Base-by-base conservation (phyloP, 768 basidiomycete species). In the Boletus sp. region DNA sequence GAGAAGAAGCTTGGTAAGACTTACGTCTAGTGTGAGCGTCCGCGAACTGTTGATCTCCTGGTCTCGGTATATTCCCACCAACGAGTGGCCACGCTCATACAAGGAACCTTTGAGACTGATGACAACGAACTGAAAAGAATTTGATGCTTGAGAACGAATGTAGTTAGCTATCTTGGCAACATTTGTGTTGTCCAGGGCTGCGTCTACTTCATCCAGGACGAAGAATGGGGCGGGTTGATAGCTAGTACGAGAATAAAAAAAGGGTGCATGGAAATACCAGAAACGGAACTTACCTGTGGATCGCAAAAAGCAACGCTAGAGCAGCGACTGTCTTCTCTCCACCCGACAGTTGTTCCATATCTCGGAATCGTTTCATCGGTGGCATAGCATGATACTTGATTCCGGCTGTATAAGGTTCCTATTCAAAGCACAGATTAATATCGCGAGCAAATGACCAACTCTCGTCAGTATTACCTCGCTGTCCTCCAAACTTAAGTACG, bases 321-420 rank as follows among this genome's bases (percentile, higher is more conserved):
- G 96, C 96, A 7, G 97, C 97, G 45, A 98, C 95, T 0, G 97
- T 98, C 76, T 98, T 98, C 70, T 99, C 97, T 21, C 96, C 97
- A 50, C 96, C 97, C 0, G 95, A 98, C 14, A 98, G 77, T 69
- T 98, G 96, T 55, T 98, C 95, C 95, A 98, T 98, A 68, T 98
- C 97, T 57, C 95, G 82, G 80, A 98, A 98, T 2, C 94, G 89
- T 70, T 99, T 99, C 88, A 98, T 96, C 1, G 97, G 97, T 0
- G 97, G 97, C 97, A 98, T 99, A 1, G 96, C 95, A 66, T 98
- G 96, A 68, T 98, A 98, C 71, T 97, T 98, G 75, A 99, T 92
- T 50, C 97, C 93, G 35, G 83, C 85, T 21, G 76, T 77, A 59
- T 93, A 93, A 1, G 92, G 91, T 72, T 91, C 89, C 89, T 90